Base-by-base conservation (phyloP, 202 grass and related monocot genomes). In the Schoenoplectus triqueter region DNA sequence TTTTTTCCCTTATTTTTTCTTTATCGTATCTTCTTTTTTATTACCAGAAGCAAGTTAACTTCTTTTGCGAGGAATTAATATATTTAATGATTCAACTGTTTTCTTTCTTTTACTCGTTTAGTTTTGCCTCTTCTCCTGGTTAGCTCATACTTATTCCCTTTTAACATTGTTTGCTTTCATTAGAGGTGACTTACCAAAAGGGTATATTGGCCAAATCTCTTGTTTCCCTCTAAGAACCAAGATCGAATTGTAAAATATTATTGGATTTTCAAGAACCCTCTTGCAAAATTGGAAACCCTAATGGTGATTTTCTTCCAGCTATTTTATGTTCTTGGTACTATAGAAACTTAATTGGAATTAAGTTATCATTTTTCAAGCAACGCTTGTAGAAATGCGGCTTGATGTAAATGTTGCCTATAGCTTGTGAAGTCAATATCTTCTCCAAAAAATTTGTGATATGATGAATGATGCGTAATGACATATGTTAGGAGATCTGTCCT, bases 231-330 rank as follows among this genome's bases (percentile, higher is more conserved):
- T 59, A 41, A 59, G 54, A 60, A 40, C 52, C 52, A 78, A 57
- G 31, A 78, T 78, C 22, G 6, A 59, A 78, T 42, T 78, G 74
- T 41, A 42, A 44, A 31, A 60, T 59, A 42, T 2, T 18, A 2
- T 60, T 42, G 74, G 13, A 60, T 78, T 78, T 57, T 57, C 7
- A 9, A 17, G 41, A 40, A 60, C 17, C 6, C 4, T 60, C 6
- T 78, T 56, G 21, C 52, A 78, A 78, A 19, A 31, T 57, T 6
- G 11, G 50, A 78, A 59, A 78, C 73, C 73, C 52, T 59, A 78
- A 78, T 15, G 31, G 31, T 31, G 31, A 31, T 31, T 31, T 31
- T 31, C 54, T 20, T 42, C 59, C 59, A 62, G 11, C 42, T 78
- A 42, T 31, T 31, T 59, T 77, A 39, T 57, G 41, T 21, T 41